These are phyloP conservation scores for Pseudoturritis turrita DNA, from an alignment of 345 rosid species.

Conservation along the genomic window DNA sequence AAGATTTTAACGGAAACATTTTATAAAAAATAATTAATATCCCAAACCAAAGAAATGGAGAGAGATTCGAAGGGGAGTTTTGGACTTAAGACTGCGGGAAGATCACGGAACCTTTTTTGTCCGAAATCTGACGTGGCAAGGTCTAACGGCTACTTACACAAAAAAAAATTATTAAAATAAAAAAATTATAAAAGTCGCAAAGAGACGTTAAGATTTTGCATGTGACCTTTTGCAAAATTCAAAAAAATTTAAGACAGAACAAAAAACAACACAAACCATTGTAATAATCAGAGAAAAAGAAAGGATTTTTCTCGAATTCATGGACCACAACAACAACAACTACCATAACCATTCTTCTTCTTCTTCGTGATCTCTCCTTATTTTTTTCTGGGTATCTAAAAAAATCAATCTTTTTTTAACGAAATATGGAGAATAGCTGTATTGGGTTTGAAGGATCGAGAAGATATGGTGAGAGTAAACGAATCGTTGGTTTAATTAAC, in stretches of 20 bases:
- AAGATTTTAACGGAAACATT: conserved; percentile 12
- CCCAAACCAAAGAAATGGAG: neutral
- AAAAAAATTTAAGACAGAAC: conserved; percentile 13
- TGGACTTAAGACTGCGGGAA: conserved; percentile 19
- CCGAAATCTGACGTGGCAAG: conserved; percentile 26
- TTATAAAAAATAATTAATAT: neutral
- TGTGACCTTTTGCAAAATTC: conserved; percentile 26
- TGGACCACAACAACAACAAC: conserved; percentile 16
- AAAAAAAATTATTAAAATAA: neutral
- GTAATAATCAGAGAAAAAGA: neutral
- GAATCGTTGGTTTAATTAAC: conserved; percentile 28
- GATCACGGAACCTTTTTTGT: conserved; percentile 13
- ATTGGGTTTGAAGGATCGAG: conserved; percentile 36
- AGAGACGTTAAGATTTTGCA: conserved; percentile 33
- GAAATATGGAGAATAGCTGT: conserved; percentile 52
- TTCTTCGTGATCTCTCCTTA: conserved; percentile 11
- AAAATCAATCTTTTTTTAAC: neutral
- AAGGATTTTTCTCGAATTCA: neutral
- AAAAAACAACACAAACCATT: conserved; percentile 18
- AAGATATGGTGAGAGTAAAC: conserved; percentile 25
- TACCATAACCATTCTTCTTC: neutral
- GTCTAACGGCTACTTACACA: conserved; percentile 28
- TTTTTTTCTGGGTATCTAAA: conserved; percentile 2
- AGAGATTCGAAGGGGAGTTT: conserved; percentile 3
- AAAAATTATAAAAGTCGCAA: neutral